Evolutionary conservation across 2,329 filamentous ascomycete genomes (phyloP), one percentile per base, ranked within the genome.

Genomic region (Colletotrichum limetticola): DNA sequence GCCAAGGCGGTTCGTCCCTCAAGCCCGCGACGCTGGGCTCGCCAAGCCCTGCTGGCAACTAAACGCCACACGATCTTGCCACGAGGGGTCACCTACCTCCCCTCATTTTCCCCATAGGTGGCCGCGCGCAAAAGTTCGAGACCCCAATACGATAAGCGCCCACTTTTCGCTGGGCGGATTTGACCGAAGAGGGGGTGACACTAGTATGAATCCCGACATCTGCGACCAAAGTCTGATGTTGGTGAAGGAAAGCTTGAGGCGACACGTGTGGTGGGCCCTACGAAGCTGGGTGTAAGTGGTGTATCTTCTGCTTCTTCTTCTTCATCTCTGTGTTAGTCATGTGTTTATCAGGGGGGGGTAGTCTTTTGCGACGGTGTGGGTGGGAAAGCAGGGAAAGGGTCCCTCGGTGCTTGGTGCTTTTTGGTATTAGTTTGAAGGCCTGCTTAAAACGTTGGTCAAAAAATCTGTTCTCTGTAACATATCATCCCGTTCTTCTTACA

Each of bases 401-500:
- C 42, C 35, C 16, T 28, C 53, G 32, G 55, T 55, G 32, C 55
- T 19, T 55, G 19, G 58, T 68, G 52, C 58, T 19, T 46, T 37
- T 64, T 46, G 59, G 60, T 60, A 46, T 55, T 56, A 60, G 46
- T 55, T 30, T 72, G 37, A 53, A 67, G 32, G 68, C 62, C 46
- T 64, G 32, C 53, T 11, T 62, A 66, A 71, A 67, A 67, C 64
- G 24, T 62, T 62, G 57, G 57, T 57, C 35, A 35, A 66, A 69
- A 62, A 55, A 60, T 37, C n/a, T 60, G 49, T 70, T 70, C 46
- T 35, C 60, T 60, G 70, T 72, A 70, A 26, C 53, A 72, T 56
- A 61, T 65, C 70, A 49, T 60, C 37, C 11, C 42, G 37, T 68
- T 59, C 26, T 53, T 60, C 53, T 56, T 49, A 42, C 70, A 49